These are phyloP conservation scores for Aethionema arabicum DNA, from an alignment of 345 rosid genomes.

Conservation along the genomic window DNA sequence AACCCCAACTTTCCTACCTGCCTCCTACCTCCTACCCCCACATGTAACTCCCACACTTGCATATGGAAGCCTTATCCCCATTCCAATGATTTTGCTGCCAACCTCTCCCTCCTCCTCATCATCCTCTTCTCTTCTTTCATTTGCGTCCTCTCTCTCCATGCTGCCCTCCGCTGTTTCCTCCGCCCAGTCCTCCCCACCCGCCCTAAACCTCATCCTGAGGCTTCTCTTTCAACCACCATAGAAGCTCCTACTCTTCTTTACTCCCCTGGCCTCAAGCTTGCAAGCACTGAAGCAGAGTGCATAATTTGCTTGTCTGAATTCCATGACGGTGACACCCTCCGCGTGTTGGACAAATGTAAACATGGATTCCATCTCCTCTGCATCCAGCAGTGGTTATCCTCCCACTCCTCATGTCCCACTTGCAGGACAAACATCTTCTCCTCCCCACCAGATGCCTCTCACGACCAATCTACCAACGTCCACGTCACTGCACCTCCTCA, in stretches of 20 bases:
- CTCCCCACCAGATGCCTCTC: slow-evolving; percentile 15
- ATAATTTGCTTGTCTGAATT: slow-evolving; percentile 75
- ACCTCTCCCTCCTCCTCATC: slow-evolving; percentile 46
- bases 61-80: slow-evolving; percentile 38
- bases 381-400: slow-evolving; percentile 59
- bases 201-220: slow-evolving; percentile 32
- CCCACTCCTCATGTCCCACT: slow-evolving; percentile 72
- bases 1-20: slow-evolving; percentile 5
- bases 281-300: slow-evolving; percentile 56
- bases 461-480: too few relatives aligned
- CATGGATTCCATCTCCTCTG: slow-evolving; percentile 76
- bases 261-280: slow-evolving; percentile 44
- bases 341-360: slow-evolving; percentile 56
- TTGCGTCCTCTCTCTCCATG: slow-evolving; percentile 54
- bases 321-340: slow-evolving; percentile 53
- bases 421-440: slow-evolving; percentile 53
- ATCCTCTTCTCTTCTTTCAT: slow-evolving; percentile 56
- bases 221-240: background rate
- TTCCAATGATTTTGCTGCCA: slow-evolving; percentile 50
- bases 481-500: too few relatives aligned
- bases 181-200: slow-evolving; percentile 23
- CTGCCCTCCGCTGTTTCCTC: slow-evolving; percentile 64
- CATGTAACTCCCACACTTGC: slow-evolving; percentile 32
- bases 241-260: slow-evolving; percentile 38
- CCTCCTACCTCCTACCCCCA: background rate